Evolutionary conservation across 495 filamentous ascomycete genomes (phyloP).

Genomic region (Tuber brumale): DNA sequence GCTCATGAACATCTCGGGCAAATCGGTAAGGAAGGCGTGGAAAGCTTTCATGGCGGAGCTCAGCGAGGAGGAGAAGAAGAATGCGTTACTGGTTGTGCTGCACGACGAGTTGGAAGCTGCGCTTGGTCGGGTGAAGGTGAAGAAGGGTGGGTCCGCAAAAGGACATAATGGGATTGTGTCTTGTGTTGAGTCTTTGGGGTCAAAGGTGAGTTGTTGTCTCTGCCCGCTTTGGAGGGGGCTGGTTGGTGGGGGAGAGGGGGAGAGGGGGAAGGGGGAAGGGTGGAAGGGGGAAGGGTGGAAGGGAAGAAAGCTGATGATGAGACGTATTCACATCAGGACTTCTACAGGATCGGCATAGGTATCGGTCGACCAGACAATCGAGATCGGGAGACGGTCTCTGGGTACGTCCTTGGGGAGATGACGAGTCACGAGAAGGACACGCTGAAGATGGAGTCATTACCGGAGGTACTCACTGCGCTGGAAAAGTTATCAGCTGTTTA

Average conservation of each 20-base stretch:
- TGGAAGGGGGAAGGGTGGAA: neutral
- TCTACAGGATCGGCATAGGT: slow-evolving; percentile 54
- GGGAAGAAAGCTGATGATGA: slow-evolving; percentile 16
- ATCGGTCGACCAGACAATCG: slow-evolving; percentile 63
- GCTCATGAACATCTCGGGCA: slow-evolving; percentile 69
- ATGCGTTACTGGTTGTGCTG: slow-evolving; percentile 58
- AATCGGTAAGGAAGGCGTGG: slow-evolving; percentile 50
- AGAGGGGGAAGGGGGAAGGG: no score
- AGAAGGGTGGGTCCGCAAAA: slow-evolving; percentile 50
- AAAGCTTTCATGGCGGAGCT: slow-evolving; percentile 45
- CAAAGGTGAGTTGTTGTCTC: slow-evolving; percentile 21
- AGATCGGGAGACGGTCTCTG: slow-evolving; percentile 52
- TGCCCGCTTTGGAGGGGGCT: slow-evolving; percentile 28
- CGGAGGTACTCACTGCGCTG: slow-evolving; percentile 24
- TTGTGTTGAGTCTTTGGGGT: slow-evolving; percentile 49
- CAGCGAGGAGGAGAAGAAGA: slow-evolving; percentile 39
- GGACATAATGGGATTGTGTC: slow-evolving; percentile 80
- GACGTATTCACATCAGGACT: slow-evolving; percentile 38
- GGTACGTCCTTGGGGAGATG: slow-evolving; percentile 66
- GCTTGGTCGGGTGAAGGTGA: slow-evolving; percentile 60
- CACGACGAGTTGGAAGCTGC: slow-evolving; percentile 76
- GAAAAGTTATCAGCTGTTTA: slow-evolving; percentile 14
- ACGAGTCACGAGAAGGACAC: slow-evolving; percentile 47
- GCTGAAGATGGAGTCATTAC: slow-evolving; percentile 26
- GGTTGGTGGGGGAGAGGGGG: neutral